Evolutionary conservation across 805 yeast genomes (phyloP).

Genomic region (Saccharomycopsis sp.): DNA sequence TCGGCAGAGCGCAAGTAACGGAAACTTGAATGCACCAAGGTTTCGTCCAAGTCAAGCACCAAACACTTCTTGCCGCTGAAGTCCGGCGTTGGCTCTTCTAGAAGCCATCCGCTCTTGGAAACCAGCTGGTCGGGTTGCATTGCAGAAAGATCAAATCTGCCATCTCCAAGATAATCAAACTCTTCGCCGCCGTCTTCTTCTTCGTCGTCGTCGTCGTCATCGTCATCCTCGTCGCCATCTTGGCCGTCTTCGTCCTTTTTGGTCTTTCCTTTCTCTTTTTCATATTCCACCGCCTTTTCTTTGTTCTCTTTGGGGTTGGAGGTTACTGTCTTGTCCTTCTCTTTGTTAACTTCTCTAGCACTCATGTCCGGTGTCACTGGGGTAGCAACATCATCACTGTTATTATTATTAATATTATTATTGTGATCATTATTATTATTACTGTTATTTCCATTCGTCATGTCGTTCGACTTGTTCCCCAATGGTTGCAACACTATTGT

Average conservation of each 20-base stretch:
- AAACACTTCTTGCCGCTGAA: constrained; percentile 71
- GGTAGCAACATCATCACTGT: too few species aligned
- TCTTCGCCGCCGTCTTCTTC: too few species aligned
- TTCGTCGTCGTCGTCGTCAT: too few species aligned
- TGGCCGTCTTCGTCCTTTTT: too few species aligned
- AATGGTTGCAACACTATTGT: constrained; percentile 11
- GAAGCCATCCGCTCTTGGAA: constrained; percentile 55
- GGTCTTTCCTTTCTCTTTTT: too few species aligned
- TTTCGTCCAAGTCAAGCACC: constrained; percentile 89
- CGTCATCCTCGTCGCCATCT: too few species aligned
- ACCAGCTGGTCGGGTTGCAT: constrained; percentile 66
- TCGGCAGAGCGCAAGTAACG: constrained; percentile 88
- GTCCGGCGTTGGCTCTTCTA: constrained; percentile 43
- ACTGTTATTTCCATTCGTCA: not conserved
- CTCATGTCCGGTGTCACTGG: too few species aligned
- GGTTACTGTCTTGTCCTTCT: too few species aligned
- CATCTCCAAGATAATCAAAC: too few species aligned
- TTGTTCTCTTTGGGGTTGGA: too few species aligned
- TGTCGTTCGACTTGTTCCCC: not conserved
- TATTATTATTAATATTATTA: not conserved
- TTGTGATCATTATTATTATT: not conserved
- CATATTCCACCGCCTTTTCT: too few species aligned
- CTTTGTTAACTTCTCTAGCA: too few species aligned
- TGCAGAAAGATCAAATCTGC: constrained; percentile 48
- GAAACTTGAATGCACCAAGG: constrained; percentile 91